Conservation (phyloP, 2,329 filamentous ascomycete species). For the Fusarium sp. region DNA sequence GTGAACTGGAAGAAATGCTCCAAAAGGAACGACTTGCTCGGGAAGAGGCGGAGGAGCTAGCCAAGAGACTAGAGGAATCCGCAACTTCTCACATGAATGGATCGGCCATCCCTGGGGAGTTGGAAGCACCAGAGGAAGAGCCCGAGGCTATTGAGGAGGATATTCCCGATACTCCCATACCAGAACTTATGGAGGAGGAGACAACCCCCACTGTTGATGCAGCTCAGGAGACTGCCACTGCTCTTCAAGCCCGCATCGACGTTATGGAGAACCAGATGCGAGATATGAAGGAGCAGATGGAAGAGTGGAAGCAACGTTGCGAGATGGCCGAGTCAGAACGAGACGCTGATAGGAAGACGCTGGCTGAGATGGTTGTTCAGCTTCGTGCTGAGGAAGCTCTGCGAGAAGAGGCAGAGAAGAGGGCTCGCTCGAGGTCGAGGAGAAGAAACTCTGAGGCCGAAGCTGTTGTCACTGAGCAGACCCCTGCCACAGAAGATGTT, state of each 20-base stretch:
- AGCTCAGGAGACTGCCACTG: conserved; percentile 42
- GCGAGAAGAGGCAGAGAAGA: conserved; percentile 56
- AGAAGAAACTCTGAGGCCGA: conserved; percentile 41
- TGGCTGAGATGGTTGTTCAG: conserved; percentile 89
- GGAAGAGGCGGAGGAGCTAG: conserved; percentile 84
- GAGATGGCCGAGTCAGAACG: conserved; percentile 84
- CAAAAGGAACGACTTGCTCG: conserved; percentile 83
- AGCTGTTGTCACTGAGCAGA: conserved; percentile 31
- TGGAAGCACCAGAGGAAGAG: conserved; percentile 20
- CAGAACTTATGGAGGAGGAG: conserved; percentile 49
- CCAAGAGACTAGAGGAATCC: conserved; percentile 74
- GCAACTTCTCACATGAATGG: conserved; percentile 49
- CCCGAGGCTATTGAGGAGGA: conserved; percentile 24
- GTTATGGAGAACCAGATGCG: conserved; percentile 82
- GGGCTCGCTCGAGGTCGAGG: conserved; percentile 51
- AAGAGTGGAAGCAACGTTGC: conserved; percentile 79
- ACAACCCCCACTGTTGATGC: conserved; percentile 52
- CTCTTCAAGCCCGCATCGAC: conserved; percentile 76
- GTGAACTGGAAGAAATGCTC: conserved; percentile 79
- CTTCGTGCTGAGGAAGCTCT: conserved; percentile 75
- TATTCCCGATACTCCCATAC: conserved; percentile 30
- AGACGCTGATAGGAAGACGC: conserved; percentile 74
- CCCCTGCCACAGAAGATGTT: conserved; percentile 27
- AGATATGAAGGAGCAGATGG: conserved; percentile 82
- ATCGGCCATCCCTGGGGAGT: conserved; percentile 32